Base-by-base conservation (phyloP, 2,329 filamentous ascomycete species). In the Pezicula carpinea region DNA sequence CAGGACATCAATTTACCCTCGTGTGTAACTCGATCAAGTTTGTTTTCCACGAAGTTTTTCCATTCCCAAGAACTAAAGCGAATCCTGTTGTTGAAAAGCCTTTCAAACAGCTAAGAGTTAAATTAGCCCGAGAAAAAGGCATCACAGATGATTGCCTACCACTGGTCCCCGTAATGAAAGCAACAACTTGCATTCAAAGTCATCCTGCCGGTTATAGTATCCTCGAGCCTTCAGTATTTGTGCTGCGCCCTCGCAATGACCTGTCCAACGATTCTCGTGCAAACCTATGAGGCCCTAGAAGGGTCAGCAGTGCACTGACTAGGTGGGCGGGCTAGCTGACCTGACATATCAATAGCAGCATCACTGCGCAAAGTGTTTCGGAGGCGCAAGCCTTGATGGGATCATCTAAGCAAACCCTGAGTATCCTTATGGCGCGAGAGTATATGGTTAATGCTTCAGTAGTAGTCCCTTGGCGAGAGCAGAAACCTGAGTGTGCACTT, bases 101-200 rank as follows among this genome's bases (percentile, higher is more conserved):
- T 63, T 49, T 69, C 66, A 39, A 68, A 65, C 5, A 69, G 49
- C 63, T n/a, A n/a, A n/a, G n/a, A n/a, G n/a, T n/a, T n/a, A n/a
- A n/a, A n/a, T n/a, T n/a, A n/a, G n/a, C n/a, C n/a, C n/a, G n/a
- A n/a, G n/a, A n/a, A n/a, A n/a, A n/a, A n/a, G n/a, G n/a, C n/a
- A n/a, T n/a, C n/a, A n/a, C n/a, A n/a, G n/a, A n/a, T n/a, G n/a
- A n/a, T n/a, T n/a, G n/a, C n/a, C n/a, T 58, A 69, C 66, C 42
- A 69, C 62, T n/a, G 59, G 60, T 2, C 64, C 66, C 1, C 66
- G 58, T 34, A 69, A 36, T 1, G 65, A 60, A 10, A 66, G 48
- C 2, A 68, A 54, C 5, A 69, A 41, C 43, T 59, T 61, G 14
- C 47, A 40, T 47, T 69, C 67, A 47, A 69, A 69, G 0, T 56